Percentiles rank a stretch among this genome's conserved stretches.
These are phyloP conservation scores for Neurospora sp. DNA, from an alignment of 495 filamentous ascomycete species.

Conservation along the genomic window DNA sequence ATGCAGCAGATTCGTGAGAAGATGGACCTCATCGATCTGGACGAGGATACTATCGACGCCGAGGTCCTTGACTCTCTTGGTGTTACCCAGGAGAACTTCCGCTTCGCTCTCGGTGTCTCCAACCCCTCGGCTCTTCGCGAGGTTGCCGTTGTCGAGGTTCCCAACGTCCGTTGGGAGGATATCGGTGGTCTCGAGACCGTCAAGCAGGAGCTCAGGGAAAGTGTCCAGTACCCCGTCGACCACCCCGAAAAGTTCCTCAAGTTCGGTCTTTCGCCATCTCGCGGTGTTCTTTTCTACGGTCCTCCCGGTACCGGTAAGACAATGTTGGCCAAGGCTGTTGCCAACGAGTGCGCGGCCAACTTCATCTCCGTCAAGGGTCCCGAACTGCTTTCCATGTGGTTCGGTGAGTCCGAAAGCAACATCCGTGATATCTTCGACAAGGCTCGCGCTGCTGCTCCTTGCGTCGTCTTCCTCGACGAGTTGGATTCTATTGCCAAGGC, in stretches of 20 bases:
- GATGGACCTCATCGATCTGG: constrained; percentile 99
- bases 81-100: constrained; percentile 99
- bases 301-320: constrained; percentile 99
- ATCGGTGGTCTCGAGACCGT: constrained; percentile 97
- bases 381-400: constrained; percentile 98
- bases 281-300: constrained; percentile 97
- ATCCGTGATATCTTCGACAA: constrained; percentile 99
- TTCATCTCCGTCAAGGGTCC: constrained; percentile 99
- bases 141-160: constrained; percentile 97
- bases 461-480: constrained; percentile 98
- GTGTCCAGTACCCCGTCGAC: constrained; percentile 97
- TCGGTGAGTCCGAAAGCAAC: constrained; percentile 99
- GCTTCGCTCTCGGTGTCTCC: constrained; percentile 91
- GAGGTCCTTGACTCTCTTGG: constrained; percentile 96
- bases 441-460: constrained; percentile 94
- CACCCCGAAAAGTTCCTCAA: constrained; percentile 99
- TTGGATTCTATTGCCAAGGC: constrained; percentile 99
- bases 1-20: constrained; percentile 99
- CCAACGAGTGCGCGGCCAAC: constrained; percentile 98
- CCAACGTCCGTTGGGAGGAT: constrained; percentile 98
- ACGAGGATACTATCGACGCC: constrained; percentile 97
- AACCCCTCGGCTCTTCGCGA: constrained; percentile 98
- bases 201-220: constrained; percentile 99
- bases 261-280: constrained; percentile 95
- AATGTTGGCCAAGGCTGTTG: constrained; percentile 96